These are phyloP conservation scores for Areca catechu DNA, from an alignment of 176 grass and related monocot genomes.

Conservation along the genomic window DNA sequence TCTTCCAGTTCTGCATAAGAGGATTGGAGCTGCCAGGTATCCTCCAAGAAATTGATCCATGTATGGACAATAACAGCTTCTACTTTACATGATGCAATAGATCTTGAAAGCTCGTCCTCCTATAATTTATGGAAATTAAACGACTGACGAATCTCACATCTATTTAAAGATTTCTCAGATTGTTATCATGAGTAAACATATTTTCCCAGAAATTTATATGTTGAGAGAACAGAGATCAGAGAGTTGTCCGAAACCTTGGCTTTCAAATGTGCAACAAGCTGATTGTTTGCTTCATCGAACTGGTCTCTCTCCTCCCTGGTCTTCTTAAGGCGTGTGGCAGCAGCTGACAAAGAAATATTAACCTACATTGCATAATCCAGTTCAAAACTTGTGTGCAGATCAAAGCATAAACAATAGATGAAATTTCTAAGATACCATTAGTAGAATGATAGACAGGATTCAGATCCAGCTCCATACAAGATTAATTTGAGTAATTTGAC, in stretches of 20 bases:
- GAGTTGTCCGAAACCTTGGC: slow-evolving; percentile 43
- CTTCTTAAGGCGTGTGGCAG: slow-evolving; percentile 61
- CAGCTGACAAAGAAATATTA: slow-evolving; percentile 57
- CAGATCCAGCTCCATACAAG: too few species aligned
- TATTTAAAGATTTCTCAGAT: too few species aligned
- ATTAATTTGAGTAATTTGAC: too few species aligned
- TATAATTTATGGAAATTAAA: slow-evolving; percentile 17
- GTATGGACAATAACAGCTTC: slow-evolving; percentile 72
- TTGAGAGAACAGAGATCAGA: too few species aligned
- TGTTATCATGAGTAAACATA: too few species aligned
- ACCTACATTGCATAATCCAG: slow-evolving; percentile 66
- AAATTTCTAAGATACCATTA: slow-evolving; percentile 4
- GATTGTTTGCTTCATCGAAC: slow-evolving; percentile 89
- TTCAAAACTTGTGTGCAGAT: slow-evolving; percentile 19
- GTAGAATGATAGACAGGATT: too few species aligned
- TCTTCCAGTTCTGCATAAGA: slow-evolving; percentile 54
- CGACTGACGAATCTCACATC: too few species aligned
- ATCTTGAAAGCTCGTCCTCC: slow-evolving; percentile 80
- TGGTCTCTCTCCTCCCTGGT: slow-evolving; percentile 93
- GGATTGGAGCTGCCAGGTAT: slow-evolving; percentile 89
- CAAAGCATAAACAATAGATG: slow-evolving; percentile 23
- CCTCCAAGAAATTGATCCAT: slow-evolving; percentile 92
- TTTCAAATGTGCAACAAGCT: slow-evolving; percentile 81
- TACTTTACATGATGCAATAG: slow-evolving; percentile 76
- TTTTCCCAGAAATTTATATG: too few species aligned